phyloP scores from a whole-genome alignment of 2,329 filamentous ascomycete species.

The Cladophialophora yegresii region DNA sequence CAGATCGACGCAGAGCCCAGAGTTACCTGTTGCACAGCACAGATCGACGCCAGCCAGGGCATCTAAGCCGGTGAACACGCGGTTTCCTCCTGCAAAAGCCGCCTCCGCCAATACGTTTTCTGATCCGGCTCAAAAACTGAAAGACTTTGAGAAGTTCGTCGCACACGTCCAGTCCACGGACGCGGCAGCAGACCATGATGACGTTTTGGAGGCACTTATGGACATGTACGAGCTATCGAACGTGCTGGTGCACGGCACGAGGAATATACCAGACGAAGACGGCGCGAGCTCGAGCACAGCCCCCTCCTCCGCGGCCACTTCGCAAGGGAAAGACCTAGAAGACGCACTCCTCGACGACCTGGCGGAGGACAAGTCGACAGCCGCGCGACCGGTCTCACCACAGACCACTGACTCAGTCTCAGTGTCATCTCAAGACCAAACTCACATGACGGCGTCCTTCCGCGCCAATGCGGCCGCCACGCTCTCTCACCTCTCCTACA shows the following conservation, averaged over 20 bases:
- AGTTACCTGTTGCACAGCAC: background rate
- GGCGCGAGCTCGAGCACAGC: background rate
- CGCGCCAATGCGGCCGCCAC: conserved; percentile 45
- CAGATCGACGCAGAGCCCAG: background rate
- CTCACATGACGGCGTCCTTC: conserved; percentile 38
- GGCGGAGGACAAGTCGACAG: conserved; percentile 32
- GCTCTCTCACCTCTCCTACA: conserved; percentile 62
- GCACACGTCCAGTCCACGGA: conserved; percentile 24
- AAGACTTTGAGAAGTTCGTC: conserved; percentile 22
- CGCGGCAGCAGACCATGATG: conserved; percentile 18
- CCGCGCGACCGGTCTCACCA: background rate
- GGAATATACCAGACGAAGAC: conserved; percentile 22
- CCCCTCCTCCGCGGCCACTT: background rate
- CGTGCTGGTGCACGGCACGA: conserved; percentile 29
- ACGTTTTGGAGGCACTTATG: conserved; percentile 22
- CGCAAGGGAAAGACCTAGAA: conserved; percentile 40
- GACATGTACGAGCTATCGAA: conserved; percentile 27
- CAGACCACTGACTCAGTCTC: background rate
- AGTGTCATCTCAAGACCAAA: background rate
- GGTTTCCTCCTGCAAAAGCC: background rate
- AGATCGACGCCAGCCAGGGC: background rate
- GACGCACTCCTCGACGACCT: conserved; percentile 40
- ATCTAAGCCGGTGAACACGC: background rate
- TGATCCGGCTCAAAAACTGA: conserved; percentile 16
- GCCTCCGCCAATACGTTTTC: conserved; percentile 8